These are phyloP conservation scores for Globisporangium orthogonon DNA, from an alignment of 352 stramenopile species.

Conservation along the genomic window DNA sequence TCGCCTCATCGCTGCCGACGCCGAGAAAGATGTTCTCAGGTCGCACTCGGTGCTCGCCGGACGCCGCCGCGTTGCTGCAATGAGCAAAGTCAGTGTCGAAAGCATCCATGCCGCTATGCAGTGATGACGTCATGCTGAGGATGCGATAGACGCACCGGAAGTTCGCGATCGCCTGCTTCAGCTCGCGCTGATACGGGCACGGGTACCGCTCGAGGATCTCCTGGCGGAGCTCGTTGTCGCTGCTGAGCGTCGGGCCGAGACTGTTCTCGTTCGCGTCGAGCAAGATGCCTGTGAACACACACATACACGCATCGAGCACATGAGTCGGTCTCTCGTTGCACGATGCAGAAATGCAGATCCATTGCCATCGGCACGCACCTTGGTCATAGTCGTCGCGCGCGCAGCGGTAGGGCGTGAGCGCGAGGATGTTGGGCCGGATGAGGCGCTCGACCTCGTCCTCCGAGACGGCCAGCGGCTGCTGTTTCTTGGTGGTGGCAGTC, in stretches of 20 bases:
- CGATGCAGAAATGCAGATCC: too few species aligned
- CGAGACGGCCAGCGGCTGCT: not conserved
- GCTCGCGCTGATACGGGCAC: slow-evolving; percentile 89
- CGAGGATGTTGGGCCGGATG: slow-evolving; percentile 96
- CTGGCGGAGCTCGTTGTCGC: slow-evolving; percentile 57
- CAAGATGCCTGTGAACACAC: slow-evolving; percentile 74
- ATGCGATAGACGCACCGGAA: slow-evolving; percentile 34
- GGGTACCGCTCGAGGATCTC: slow-evolving; percentile 93
- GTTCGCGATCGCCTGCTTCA: slow-evolving; percentile 91
- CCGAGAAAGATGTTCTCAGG: slow-evolving; percentile 96
- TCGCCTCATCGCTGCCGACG: slow-evolving; percentile 98
- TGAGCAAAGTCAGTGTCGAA: slow-evolving; percentile 1
- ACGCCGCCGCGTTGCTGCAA: slow-evolving; percentile 36
- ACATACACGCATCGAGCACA: not conserved
- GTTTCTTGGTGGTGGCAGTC: slow-evolving; percentile 6
- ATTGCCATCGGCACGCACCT: slow-evolving; percentile 19
- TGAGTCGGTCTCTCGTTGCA: too few species aligned
- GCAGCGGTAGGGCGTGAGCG: slow-evolving; percentile 95
- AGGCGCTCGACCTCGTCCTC: slow-evolving; percentile 79
- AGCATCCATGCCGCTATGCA: too few species aligned
- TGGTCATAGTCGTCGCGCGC: slow-evolving; percentile 95
- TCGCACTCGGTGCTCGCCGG: slow-evolving; percentile 46
- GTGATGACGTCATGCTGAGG: too few species aligned
- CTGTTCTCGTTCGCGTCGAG: slow-evolving; percentile 99
- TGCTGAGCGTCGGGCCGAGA: slow-evolving; percentile 84